Evolutionary conservation across 768 basidiomycete genomes (phyloP).

Genomic region (Tricholoma hemisulphureum): DNA sequence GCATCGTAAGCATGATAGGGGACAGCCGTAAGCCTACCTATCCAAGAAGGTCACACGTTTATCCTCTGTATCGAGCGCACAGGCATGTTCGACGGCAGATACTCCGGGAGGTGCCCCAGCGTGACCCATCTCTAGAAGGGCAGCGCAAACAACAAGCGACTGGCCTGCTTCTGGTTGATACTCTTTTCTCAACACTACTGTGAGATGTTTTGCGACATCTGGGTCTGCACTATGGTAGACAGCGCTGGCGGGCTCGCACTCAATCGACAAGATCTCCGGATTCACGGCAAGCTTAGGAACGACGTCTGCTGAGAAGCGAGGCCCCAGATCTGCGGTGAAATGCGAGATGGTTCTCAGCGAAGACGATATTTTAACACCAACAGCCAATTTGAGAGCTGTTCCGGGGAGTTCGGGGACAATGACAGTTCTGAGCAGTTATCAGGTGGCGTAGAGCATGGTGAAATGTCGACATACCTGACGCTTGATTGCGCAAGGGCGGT

Average conservation of each 20-base stretch:
- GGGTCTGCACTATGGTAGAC: slow-evolving; percentile 42
- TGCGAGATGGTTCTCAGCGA: slow-evolving; percentile 58
- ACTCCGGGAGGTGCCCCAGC: slow-evolving; percentile 36
- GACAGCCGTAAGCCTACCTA: slow-evolving; percentile 31
- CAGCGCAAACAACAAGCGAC: slow-evolving; percentile 48
- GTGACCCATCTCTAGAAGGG: slow-evolving; percentile 54
- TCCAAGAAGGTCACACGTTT: slow-evolving; percentile 49
- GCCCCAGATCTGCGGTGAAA: slow-evolving; percentile 55
- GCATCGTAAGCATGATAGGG: neutral
- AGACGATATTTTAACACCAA: slow-evolving; percentile 59
- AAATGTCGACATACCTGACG: slow-evolving; percentile 40
- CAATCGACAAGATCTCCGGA: slow-evolving; percentile 40
- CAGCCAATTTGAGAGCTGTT: slow-evolving; percentile 48
- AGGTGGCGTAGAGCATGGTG: neutral
- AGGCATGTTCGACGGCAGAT: slow-evolving; percentile 46
- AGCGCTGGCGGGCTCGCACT: slow-evolving; percentile 50
- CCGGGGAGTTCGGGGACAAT: slow-evolving; percentile 43
- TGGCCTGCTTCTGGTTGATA: slow-evolving; percentile 40
- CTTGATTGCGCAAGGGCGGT: slow-evolving; percentile 50
- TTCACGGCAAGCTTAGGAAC: slow-evolving; percentile 49
- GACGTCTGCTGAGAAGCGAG: slow-evolving; percentile 51
- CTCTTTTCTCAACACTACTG: slow-evolving; percentile 47
- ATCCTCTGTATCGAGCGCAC: slow-evolving; percentile 44
- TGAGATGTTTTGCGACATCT: slow-evolving; percentile 52
- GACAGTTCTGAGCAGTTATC: slow-evolving; percentile 41